Evolutionary conservation across 2,329 filamentous ascomycete genomes (phyloP).

Genomic region (Diaporthe velutina): DNA sequence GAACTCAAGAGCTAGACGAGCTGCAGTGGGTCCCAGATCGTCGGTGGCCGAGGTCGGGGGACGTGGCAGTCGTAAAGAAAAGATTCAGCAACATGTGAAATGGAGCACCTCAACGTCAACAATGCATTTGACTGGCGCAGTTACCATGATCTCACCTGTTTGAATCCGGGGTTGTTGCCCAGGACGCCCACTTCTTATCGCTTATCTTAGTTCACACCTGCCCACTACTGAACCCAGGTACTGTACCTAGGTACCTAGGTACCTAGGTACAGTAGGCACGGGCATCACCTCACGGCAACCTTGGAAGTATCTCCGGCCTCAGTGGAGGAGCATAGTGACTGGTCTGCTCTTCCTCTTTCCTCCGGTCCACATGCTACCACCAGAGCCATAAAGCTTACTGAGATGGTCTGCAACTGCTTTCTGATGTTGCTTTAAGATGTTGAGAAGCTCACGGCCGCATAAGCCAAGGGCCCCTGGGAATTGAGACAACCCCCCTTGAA

Average conservation of each 20-base stretch:
- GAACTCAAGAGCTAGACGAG: not conserved
- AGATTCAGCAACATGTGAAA: not conserved
- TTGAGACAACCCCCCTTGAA: no score
- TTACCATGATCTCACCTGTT: slow-evolving; percentile 14
- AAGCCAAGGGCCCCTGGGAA: not conserved
- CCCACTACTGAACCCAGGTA: not conserved
- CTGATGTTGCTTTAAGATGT: not conserved
- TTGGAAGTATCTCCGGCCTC: no score
- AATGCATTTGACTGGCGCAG: not conserved
- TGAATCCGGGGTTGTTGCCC: not conserved
- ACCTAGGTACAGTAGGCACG: no score
- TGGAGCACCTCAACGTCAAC: slow-evolving; percentile 9
- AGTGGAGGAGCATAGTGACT: no score
- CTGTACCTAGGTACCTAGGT: no score
- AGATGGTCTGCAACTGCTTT: not conserved
- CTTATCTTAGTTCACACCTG: slow-evolving; percentile 9
- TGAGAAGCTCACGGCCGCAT: not conserved
- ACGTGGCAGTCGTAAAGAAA: not conserved
- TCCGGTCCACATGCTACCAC: not conserved
- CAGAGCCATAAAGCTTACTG: not conserved
- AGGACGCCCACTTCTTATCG: slow-evolving; percentile 1
- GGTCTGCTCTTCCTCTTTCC: not conserved
- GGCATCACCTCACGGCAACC: no score
- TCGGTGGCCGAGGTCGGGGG: slow-evolving; percentile 11
- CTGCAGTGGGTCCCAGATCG: slow-evolving; percentile 17